Conservation (phyloP, 73 alveolate genomes). For the Durusdinium trenchii region DNA sequence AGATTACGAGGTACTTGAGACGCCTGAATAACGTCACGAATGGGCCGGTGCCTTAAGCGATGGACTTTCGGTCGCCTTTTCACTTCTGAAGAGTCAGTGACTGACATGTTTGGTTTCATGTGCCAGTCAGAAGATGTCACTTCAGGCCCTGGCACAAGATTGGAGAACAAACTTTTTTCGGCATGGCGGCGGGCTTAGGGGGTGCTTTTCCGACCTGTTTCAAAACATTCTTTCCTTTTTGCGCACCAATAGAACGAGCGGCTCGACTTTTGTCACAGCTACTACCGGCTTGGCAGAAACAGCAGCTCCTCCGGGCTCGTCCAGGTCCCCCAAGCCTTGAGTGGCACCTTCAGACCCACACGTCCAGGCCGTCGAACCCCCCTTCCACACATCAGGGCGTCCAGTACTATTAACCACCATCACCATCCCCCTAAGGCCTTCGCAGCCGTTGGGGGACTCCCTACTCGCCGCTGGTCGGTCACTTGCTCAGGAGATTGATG, state of each 20-base stretch:
- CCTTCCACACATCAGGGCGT: no score
- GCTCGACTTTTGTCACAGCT: no score
- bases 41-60: not conserved
- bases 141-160: slow-evolving; percentile 74
- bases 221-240: not conserved
- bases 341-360: no score
- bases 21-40: slow-evolving; percentile 47
- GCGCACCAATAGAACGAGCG: not conserved
- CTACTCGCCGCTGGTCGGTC: no score
- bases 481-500: slow-evolving; percentile 58
- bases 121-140: not conserved
- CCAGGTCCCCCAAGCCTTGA: no score
- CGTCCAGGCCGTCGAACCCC: no score
- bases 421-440: no score
- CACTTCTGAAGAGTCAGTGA: not conserved
- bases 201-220: not conserved
- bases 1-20: slow-evolving; percentile 53
- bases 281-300: no score
- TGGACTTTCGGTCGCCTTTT: not conserved
- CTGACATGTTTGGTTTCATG: not conserved
- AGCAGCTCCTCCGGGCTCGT: no score
- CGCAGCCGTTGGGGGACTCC: no score
- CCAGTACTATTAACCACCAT: no score
- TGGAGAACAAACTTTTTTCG: slow-evolving; percentile 30
- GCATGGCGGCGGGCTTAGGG: slow-evolving; percentile 33